phyloP scores from a whole-genome alignment of 768 basidiomycete genomes.

The Boletus pseudopeckii region DNA sequence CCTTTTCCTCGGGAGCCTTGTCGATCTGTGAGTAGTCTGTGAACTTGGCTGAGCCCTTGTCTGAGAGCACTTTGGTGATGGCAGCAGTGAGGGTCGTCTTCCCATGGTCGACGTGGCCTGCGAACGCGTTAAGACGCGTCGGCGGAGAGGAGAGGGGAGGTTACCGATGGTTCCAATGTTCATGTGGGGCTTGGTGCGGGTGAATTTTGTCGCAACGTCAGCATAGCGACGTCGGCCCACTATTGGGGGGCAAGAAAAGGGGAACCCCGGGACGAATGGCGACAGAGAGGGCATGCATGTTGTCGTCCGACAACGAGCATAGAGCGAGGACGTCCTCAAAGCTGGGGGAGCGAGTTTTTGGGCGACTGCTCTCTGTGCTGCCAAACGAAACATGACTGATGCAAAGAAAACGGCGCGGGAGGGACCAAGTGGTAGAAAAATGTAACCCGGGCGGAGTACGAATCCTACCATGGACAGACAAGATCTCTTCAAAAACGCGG shows the following conservation, averaged over 20 bases:
- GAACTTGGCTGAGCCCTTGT: slow-evolving; percentile 72
- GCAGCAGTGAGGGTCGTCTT: slow-evolving; percentile 97
- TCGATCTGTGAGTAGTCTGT: slow-evolving; percentile 97
- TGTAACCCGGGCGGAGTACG: slow-evolving; percentile 26
- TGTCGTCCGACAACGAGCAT: slow-evolving; percentile 15
- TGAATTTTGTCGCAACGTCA: slow-evolving; percentile 56
- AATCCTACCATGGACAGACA: slow-evolving; percentile 48
- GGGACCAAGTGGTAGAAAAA: not conserved
- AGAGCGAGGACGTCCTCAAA: not conserved
- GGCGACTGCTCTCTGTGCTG: slow-evolving; percentile 17
- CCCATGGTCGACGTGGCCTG: slow-evolving; percentile 93
- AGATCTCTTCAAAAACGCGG: slow-evolving; percentile 77
- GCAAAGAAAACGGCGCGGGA: not conserved
- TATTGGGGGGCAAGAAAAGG: not conserved
- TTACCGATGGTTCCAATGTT: slow-evolving; percentile 92
- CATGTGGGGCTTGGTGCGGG: slow-evolving; percentile 84
- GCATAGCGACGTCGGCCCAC: slow-evolving; percentile 61
- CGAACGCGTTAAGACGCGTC: slow-evolving; percentile 20
- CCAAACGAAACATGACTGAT: slow-evolving; percentile 32
- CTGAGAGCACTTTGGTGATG: slow-evolving; percentile 89
- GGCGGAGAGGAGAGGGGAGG: not conserved
- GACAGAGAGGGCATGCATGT: slow-evolving; percentile 7
- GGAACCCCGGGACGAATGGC: slow-evolving; percentile 1
- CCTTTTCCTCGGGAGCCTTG: slow-evolving; percentile 99
- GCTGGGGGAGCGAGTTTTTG: not conserved